These are phyloP conservation scores for Prototheca cutis DNA, from an alignment of 163 green algal genomes.

Conservation along the genomic window DNA sequence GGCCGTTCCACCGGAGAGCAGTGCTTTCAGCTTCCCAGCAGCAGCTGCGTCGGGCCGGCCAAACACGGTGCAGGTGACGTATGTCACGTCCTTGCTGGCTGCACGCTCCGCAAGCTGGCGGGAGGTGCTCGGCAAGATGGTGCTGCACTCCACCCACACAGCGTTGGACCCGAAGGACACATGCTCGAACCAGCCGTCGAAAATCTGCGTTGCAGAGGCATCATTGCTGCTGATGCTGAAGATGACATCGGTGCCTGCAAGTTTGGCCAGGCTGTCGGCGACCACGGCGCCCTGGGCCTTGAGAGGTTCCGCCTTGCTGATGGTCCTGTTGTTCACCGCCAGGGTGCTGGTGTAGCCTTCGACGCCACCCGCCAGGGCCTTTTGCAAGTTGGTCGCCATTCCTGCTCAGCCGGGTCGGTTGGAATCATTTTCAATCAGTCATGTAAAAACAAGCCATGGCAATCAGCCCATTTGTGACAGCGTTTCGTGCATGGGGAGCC, in stretches of 20 bases:
- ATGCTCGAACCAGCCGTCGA: neutral
- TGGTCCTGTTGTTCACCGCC: slow-evolving; percentile 34
- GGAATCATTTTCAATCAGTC: neutral
- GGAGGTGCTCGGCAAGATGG: slow-evolving; percentile 30
- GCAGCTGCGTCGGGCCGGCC: slow-evolving; percentile 44
- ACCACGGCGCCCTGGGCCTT: neutral
- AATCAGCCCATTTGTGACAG: too few species aligned
- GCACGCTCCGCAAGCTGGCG: slow-evolving; percentile 7
- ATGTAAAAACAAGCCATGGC: too few species aligned
- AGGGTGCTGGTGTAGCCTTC: slow-evolving; percentile 2
- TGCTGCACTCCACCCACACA: slow-evolving; percentile 42
- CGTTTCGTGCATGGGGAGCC: too few species aligned
- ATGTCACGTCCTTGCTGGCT: slow-evolving; percentile 7
- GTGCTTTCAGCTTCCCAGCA: slow-evolving; percentile 26
- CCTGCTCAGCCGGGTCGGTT: neutral
- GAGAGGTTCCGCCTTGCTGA: slow-evolving; percentile 12
- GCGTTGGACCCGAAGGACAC: too few species aligned
- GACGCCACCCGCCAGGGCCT: slow-evolving; percentile 1
- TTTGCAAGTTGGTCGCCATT: slow-evolving; percentile 28
- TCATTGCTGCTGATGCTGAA: slow-evolving; percentile 11
- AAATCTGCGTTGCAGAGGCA: slow-evolving; percentile 1
- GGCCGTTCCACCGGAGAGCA: slow-evolving; percentile 19
- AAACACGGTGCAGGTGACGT: slow-evolving; percentile 39
- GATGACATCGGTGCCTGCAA: neutral
- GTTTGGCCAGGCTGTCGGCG: neutral